phyloP scores from a whole-genome alignment of 306 rosid genomes.

The Quercus variabilis region DNA sequence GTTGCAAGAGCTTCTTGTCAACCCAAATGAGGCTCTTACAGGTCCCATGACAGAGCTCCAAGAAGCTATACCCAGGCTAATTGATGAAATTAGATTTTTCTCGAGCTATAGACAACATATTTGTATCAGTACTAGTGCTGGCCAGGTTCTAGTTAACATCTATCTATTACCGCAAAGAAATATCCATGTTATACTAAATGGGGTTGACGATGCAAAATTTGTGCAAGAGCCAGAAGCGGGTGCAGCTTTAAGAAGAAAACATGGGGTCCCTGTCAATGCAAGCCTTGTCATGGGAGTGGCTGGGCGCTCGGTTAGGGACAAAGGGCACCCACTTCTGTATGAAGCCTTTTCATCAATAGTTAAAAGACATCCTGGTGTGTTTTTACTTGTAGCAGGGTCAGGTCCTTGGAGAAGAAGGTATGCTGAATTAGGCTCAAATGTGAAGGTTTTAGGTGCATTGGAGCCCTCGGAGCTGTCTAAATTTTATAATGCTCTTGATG shows the following conservation, averaged over 20 bases:
- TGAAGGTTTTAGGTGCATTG: conserved; percentile 26
- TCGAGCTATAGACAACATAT: conserved; percentile 13
- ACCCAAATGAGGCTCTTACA: not conserved
- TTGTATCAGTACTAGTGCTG: conserved; percentile 28
- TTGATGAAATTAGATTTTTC: conserved; percentile 23
- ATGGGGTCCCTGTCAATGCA: conserved; percentile 13
- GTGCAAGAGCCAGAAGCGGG: not conserved
- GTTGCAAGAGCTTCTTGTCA: conserved; percentile 24
- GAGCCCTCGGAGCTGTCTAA: conserved; percentile 21
- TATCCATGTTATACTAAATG: conserved; percentile 14
- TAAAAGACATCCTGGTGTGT: not conserved
- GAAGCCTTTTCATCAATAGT: conserved; percentile 20
- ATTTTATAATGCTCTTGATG: conserved; percentile 25
- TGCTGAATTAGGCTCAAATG: conserved; percentile 24
- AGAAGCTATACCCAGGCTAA: conserved; percentile 26
- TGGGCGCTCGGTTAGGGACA: no score
- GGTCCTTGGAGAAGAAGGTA: conserved; percentile 32
- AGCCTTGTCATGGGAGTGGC: conserved; percentile 12
- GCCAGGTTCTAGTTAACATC: conserved; percentile 23
- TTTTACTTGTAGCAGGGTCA: conserved; percentile 25
- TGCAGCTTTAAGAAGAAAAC: conserved; percentile 10
- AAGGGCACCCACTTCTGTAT: no score
- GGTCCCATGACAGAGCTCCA: conserved; percentile 14
- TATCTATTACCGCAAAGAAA: conserved; percentile 24
- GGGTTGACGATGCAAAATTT: no score